These are phyloP conservation scores for Oryza glaberrima DNA, from an alignment of 176 grass and related monocot genomes.

Conservation along the genomic window DNA sequence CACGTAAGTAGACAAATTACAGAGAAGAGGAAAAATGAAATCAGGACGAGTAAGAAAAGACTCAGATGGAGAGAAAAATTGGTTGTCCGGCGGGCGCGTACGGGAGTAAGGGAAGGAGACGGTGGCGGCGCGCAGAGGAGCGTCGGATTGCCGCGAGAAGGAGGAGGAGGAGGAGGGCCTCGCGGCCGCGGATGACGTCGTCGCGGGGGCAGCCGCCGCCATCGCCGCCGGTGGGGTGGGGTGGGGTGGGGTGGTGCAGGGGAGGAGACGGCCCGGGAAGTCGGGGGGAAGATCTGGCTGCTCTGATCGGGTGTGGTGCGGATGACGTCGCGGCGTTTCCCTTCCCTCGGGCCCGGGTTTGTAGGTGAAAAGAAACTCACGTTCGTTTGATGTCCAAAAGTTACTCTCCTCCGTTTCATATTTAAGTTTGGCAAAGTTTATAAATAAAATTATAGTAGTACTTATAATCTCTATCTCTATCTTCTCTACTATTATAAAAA, in stretches of 20 bases:
- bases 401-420: no score
- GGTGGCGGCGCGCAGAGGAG: constrained; percentile 7
- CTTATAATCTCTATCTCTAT: no score
- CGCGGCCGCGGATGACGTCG: constrained; percentile 32
- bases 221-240: constrained; percentile 8
- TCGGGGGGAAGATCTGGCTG: constrained; percentile 28
- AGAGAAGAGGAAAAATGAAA: neutral
- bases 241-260: neutral
- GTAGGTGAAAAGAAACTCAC: no score
- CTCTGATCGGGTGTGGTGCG: neutral
- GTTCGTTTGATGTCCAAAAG: no score
- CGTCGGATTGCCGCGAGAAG: constrained; percentile 22
- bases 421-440: no score
- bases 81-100: neutral
- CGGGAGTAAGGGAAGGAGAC: constrained; percentile 38
- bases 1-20: neutral
- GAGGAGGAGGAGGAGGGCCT: constrained; percentile 25
- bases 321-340: neutral
- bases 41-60: neutral
- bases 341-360: no score
- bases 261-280: constrained; percentile 1
- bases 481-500: no score
- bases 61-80: neutral
- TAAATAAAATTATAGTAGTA: no score
- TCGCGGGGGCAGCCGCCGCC: constrained; percentile 51